A percentile compares a stretch with the other conserved stretches of the same genome.
These are phyloP conservation scores for Colletotrichum zoysiae DNA, from an alignment of 2,329 filamentous ascomycete genomes.

Conservation along the genomic window DNA sequence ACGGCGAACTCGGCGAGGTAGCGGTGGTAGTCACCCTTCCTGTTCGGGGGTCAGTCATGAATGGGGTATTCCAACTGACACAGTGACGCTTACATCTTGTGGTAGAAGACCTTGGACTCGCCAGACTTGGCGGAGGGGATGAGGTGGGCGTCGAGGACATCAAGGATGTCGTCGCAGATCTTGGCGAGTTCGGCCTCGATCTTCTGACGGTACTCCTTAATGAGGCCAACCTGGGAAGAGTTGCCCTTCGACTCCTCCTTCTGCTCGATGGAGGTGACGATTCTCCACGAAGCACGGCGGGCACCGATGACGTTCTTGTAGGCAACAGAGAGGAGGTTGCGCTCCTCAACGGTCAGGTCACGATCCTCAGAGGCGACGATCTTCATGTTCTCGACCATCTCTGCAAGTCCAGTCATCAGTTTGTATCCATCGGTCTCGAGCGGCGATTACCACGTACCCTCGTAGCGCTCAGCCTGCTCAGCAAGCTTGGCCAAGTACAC, in stretches of 20 bases:
- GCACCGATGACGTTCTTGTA: constrained; percentile 99
- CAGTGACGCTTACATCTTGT: constrained; percentile 87
- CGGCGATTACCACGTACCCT: constrained; percentile 74
- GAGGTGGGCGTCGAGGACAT: constrained; percentile 92
- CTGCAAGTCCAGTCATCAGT: constrained; percentile 60
- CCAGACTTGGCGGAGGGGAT: constrained; percentile 94
- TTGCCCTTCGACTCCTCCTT: constrained; percentile 99
- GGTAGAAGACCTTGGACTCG: constrained; percentile 99
- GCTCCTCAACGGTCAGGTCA: constrained; percentile 91
- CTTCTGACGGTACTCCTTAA: constrained; percentile 99
- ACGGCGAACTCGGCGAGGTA: constrained; percentile 97
- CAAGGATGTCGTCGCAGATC: constrained; percentile 97
- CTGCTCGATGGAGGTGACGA: constrained; percentile 98
- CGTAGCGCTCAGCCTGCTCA: constrained; percentile 99
- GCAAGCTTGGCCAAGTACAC: constrained; percentile 99
- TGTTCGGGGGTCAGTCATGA: constrained; percentile 53
- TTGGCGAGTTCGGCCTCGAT: constrained; percentile 96
- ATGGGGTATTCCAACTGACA: neutral
- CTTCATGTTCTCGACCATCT: constrained; percentile 99
- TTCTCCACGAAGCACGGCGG: constrained; percentile 97
- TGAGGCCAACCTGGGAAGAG: constrained; percentile 87
- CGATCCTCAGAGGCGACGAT: constrained; percentile 89
- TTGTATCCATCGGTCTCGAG: constrained; percentile 22
- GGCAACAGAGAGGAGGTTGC: constrained; percentile 95
- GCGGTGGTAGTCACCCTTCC: constrained; percentile 99